A percentile compares a stretch with the other conserved stretches of the same genome.
These are phyloP conservation scores for Suhomyces emberorum DNA, from an alignment of 805 yeast genomes.

Conservation along the genomic window DNA sequence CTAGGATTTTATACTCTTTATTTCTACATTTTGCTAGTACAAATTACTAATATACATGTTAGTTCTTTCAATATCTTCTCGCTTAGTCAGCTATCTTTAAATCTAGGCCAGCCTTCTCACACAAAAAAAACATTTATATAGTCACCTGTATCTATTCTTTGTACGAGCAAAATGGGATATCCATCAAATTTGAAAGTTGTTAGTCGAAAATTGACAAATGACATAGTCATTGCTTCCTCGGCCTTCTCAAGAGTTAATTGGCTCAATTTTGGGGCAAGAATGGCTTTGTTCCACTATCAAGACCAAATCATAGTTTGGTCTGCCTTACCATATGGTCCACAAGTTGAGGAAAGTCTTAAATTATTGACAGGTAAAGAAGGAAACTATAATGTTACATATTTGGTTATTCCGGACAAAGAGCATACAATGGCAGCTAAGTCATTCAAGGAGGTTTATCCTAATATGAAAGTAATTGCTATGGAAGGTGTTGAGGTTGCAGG, in stretches of 20 bases:
- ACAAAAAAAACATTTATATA: too few relatives aligned
- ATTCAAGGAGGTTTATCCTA: constrained; percentile 49
- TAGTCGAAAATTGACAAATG: constrained; percentile 28
- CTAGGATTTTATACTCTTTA: constrained; percentile 11
- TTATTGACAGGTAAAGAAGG: constrained; percentile 30
- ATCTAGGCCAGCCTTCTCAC: too few relatives aligned
- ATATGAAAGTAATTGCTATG: constrained; percentile 52
- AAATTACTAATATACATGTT: not conserved
- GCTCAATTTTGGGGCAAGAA: constrained; percentile 40
- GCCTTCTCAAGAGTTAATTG: constrained; percentile 31
- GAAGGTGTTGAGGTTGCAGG: constrained; percentile 33
- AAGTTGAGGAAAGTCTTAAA: constrained; percentile 39
- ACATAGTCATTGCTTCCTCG: constrained; percentile 32
- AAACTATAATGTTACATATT: constrained; percentile 40
- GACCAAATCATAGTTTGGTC: constrained; percentile 48
- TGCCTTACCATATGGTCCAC: constrained; percentile 53
- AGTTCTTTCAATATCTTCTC: not conserved
- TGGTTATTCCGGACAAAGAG: constrained; percentile 60
- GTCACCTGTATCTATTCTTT: too few relatives aligned
- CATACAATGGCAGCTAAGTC: constrained; percentile 62
- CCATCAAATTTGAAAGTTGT: constrained; percentile 32
- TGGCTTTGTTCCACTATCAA: constrained; percentile 36
- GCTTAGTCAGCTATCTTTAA: not conserved
- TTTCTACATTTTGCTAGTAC: constrained; percentile 4
- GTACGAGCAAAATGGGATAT: constrained; percentile 33